Evolutionary conservation across 345 rosid genomes (phyloP).

Genomic region (Aethionema arabicum): DNA sequence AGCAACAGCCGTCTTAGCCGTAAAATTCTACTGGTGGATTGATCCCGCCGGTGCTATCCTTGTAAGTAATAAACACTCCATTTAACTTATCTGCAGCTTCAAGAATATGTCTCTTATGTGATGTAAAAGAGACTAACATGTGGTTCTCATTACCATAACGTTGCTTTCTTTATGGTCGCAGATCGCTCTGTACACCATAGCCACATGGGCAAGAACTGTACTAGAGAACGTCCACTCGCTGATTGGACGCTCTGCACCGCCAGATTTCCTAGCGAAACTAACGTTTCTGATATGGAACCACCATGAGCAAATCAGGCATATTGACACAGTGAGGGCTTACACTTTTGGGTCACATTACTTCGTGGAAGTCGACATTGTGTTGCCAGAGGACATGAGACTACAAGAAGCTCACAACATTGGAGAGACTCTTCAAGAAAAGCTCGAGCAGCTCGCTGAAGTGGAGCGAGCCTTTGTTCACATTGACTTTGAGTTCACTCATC

Average conservation of each 20-base stretch:
- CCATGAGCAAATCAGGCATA: constrained; percentile 65
- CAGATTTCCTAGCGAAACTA: constrained; percentile 72
- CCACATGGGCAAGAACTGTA: constrained; percentile 76
- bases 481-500: constrained; percentile 78
- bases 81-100: no score
- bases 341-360: constrained; percentile 81
- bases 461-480: constrained; percentile 91
- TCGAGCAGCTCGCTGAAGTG: constrained; percentile 72
- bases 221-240: constrained; percentile 69
- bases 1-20: constrained; percentile 50
- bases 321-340: constrained; percentile 83
- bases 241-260: constrained; percentile 82
- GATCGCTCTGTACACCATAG: constrained; percentile 76
- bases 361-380: constrained; percentile 79
- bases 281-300: constrained; percentile 86
- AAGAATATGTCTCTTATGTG: background rate
- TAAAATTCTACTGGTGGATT: constrained; percentile 54
- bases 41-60: constrained; percentile 61
- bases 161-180: constrained; percentile 30
- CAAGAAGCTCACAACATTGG: constrained; percentile 78
- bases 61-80: constrained; percentile 32
- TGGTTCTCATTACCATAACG: background rate
- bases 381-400: constrained; percentile 70
- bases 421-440: constrained; percentile 78
- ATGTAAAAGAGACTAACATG: background rate